Evolutionary conservation across 148 eudicot species (phyloP), one percentile per base, ranked within the genome.

Genomic region (Oxyria digyna): DNA sequence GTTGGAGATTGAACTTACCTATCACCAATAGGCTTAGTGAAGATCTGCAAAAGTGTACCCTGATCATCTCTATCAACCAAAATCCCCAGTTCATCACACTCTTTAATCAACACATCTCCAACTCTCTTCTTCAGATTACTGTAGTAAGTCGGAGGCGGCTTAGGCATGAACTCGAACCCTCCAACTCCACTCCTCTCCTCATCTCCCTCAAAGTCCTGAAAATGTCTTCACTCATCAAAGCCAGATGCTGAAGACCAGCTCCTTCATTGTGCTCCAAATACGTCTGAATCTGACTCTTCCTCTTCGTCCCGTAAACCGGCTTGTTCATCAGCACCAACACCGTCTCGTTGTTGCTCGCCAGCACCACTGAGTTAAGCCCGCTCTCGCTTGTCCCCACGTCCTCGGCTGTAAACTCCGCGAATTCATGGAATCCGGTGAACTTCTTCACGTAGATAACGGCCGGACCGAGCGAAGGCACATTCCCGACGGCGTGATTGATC

Each of bases 161-260:
- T 50, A 12, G 98, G 98, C 98, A 94, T 90, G 72, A 94, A 94
- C 84, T 94, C 98, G 41, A 94, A 94, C 42, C 97, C 97, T 14
- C 98, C 97, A 17, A 90, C 26, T 6, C 77, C 75, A 57, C 85
- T 87, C 57, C 96, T 77, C 78, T 82, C 83, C 92, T 86, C 96
- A 94, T 94, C 79, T 94, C 98, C 78, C 85, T 82, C 43, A 94
- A 37, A 0, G 96, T 94, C 81, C 75, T 40, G 72, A 94, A 90
- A 43, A 94, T 94, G 71, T 94, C 96, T 70, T 86, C 86, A 24
- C 79, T 81, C 75, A 67, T 72, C 71, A 94, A 71, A 0, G 98
- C 97, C 85, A 94, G 74, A 68, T 94, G 98, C 77, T 94, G 98
- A 50, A 94, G 81, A 24, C 97, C 98, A 0, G 97, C 79, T 1